Conservation (phyloP, 208 protist genomes). For the Trichomonas vaginalis region DNA sequence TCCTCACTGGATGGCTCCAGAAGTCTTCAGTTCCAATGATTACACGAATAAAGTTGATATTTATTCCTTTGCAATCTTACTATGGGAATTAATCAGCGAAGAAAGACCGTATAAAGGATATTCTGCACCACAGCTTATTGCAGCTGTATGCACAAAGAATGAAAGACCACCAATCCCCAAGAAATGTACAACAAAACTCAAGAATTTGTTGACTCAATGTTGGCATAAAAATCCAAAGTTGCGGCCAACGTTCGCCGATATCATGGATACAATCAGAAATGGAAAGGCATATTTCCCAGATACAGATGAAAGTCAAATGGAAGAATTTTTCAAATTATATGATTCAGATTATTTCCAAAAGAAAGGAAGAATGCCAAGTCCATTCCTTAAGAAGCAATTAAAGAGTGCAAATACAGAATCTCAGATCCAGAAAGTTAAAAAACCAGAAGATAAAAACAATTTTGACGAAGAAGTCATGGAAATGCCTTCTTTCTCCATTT, state of each 20-base stretch:
- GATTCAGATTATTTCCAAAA: not conserved
- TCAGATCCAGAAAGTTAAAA: not conserved
- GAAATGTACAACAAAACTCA: not conserved
- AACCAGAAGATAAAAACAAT: not conserved
- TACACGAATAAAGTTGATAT: not conserved
- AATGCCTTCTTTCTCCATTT: not conserved
- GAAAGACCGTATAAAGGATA: not conserved
- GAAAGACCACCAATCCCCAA: not conserved
- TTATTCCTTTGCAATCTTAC: not conserved
- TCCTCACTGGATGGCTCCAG: not conserved
- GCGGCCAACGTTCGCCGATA: not conserved
- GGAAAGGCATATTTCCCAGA: not conserved
- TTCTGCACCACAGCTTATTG: not conserved
- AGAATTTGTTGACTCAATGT: not conserved
- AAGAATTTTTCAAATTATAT: not conserved
- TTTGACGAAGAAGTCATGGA: not conserved
- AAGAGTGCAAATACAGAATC: not conserved
- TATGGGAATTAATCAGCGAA: not conserved
- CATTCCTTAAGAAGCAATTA: not conserved
- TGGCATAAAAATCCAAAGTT: not conserved
- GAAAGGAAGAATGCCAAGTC: not conserved
- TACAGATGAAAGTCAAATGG: not conserved
- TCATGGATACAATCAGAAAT: not conserved
- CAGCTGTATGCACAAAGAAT: not conserved
- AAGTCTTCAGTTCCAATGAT: not conserved